Evolutionary conservation across 805 yeast genomes (phyloP).

Genomic region (Sugiyamaella floridensis): DNA sequence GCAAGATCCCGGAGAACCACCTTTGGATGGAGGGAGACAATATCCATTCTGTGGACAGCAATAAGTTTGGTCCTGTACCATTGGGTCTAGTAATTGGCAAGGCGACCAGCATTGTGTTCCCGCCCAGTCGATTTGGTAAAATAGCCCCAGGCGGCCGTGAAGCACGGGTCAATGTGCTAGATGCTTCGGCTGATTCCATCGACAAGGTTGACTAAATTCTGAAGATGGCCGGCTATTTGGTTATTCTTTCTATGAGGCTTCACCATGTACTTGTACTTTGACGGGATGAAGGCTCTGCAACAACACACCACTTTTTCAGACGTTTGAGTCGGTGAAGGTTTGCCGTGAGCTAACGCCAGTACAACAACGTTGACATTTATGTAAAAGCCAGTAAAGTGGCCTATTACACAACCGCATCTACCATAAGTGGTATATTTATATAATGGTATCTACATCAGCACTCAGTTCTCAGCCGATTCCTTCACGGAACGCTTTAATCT

Average conservation of each 20-base stretch:
- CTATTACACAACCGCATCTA: no score
- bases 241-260: no score
- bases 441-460: background rate
- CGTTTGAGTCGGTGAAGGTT: background rate
- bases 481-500: background rate
- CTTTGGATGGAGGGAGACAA: slow-evolving; percentile 96
- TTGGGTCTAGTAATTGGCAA: slow-evolving; percentile 74
- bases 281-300: no score
- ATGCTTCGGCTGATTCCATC: background rate
- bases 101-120: slow-evolving; percentile 65
- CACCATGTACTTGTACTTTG: no score
- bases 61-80: slow-evolving; percentile 82
- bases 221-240: no score
- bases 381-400: no score
- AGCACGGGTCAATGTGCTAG: slow-evolving; percentile 24
- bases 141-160: slow-evolving; percentile 50
- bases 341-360: no score
- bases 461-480: no score
- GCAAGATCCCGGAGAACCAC: slow-evolving; percentile 69
- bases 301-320: no score
- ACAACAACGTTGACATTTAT: no score
- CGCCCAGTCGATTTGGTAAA: slow-evolving; percentile 48
- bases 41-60: slow-evolving; percentile 68
- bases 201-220: background rate
- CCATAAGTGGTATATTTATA: no score